Evolutionary conservation across 352 stramenopile species (phyloP), one percentile per base, ranked within the genome.

Genomic region (Paralagenidium karlingii): DNA sequence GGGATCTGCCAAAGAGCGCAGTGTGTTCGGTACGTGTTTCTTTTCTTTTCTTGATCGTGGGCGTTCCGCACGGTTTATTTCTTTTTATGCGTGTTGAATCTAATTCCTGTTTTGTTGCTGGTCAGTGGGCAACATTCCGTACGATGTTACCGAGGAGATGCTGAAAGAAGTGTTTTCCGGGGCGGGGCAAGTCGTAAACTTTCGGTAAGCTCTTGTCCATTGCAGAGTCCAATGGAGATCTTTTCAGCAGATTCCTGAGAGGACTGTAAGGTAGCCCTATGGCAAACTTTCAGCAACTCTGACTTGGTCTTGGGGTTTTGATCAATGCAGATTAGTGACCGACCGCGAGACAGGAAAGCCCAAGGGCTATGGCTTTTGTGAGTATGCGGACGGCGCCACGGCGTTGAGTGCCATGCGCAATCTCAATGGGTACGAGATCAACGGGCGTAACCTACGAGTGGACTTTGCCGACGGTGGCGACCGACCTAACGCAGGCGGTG

Each of bases 131-230:
- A 91, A 91, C 51, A 91, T 91, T 38, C 77, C 77, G 34, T 91
- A 91, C 52, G 77, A 91, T 68, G 77, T 91, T 31, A 83, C 77
- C 10, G 77, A 91, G 33, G 77, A 91, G 8, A 74, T 74, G 71
- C 74, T 91, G 27, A 80, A 79, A 47, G 74, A 91, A 51, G 82
- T 91, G 39, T 91, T 91, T 59, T 88, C 77, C 8, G 74, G 82
- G 38, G 77, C 73, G 11, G 77, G 77, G 19, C 75, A 68, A 6
- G 77, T 91, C 36, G 49, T 91, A 40, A 91, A 85, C 47, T 91
- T 91, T 43, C 68, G 77, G 77, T 91, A 30, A 38, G 56, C 45
- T 13, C 4, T 7, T 3, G 30, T 22, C 3, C 30, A 20, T 36
- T n/a, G 20, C 10, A 10, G 20, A 39, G 24, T 1, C 6, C 13